Conservation (phyloP, 495 filamentous ascomycete species). For the Penicillium waksmanii region DNA sequence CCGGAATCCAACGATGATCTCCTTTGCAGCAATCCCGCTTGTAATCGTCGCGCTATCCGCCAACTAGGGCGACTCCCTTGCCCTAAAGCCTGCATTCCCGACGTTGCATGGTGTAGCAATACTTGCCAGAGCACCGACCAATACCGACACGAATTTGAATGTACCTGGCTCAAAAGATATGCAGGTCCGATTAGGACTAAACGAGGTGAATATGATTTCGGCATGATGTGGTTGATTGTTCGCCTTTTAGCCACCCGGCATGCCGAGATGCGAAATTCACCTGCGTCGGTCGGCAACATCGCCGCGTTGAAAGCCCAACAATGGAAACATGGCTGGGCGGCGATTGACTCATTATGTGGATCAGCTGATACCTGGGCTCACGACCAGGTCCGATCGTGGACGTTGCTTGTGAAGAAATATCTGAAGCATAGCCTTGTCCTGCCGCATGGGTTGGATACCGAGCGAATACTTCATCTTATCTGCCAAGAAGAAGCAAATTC, state of each 20-base stretch:
- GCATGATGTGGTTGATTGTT: slow-evolving; percentile 48
- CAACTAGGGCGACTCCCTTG: slow-evolving; percentile 24
- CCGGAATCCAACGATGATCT: slow-evolving; percentile 26
- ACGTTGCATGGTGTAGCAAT: slow-evolving; percentile 40
- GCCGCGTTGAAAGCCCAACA: background rate
- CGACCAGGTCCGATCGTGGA: slow-evolving; percentile 37
- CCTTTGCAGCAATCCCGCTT: slow-evolving; percentile 41
- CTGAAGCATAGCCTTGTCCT: slow-evolving; percentile 25
- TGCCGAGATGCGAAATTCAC: slow-evolving; percentile 12
- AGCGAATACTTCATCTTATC: slow-evolving; percentile 35
- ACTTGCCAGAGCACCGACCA: slow-evolving; percentile 30
- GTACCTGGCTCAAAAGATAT: slow-evolving; percentile 41
- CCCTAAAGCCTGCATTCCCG: slow-evolving; percentile 31
- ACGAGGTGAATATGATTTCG: slow-evolving; percentile 44
- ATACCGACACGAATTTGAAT: slow-evolving; percentile 40
- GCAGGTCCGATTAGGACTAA: slow-evolving; percentile 33
- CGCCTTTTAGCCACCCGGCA: slow-evolving; percentile 38
- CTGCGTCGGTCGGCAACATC: background rate
- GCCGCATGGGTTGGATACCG: slow-evolving; percentile 29
- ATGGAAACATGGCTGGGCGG: slow-evolving; percentile 33
- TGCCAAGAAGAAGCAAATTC: slow-evolving; percentile 48
- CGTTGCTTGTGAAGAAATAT: slow-evolving; percentile 42
- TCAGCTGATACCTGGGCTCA: slow-evolving; percentile 41
- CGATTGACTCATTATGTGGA: slow-evolving; percentile 40
- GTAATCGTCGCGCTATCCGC: slow-evolving; percentile 26